Conservation (phyloP, 192 early-diverging fungal genomes). For the Coemansia sp. region DNA sequence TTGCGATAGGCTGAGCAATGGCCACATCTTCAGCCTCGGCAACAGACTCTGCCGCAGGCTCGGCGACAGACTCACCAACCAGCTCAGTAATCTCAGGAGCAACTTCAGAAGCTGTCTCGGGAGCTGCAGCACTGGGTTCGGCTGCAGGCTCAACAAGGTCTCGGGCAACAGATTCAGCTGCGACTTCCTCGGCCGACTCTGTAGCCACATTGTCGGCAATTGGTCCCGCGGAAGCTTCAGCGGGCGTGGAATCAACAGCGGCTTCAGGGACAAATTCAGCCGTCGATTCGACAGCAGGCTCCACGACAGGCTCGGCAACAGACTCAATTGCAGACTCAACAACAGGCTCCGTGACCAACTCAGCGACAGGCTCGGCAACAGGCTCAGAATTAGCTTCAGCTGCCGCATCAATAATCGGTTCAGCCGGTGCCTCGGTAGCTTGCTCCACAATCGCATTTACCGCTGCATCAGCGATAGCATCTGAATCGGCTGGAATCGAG, state of each 20-base stretch:
- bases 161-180: neutral
- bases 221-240: neutral
- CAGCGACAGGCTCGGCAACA: neutral
- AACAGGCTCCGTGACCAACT: neutral
- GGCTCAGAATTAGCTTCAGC: neutral
- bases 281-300: neutral
- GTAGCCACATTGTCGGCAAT: too few species aligned
- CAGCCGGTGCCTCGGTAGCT: neutral
- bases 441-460: neutral
- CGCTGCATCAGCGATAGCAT: neutral
- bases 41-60: neutral
- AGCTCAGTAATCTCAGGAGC: neutral
- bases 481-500: neutral
- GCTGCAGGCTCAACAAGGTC: too few species aligned
- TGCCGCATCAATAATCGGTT: neutral
- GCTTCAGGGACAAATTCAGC: neutral
- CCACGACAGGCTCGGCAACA: neutral
- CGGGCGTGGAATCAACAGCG: neutral
- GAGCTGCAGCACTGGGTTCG: too few species aligned
- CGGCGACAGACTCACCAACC: neutral
- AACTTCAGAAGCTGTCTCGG: neutral
- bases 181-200: neutral
- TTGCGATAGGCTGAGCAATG: neutral
- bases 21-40: neutral
- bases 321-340: neutral